Evolutionary conservation across 306 rosid genomes (phyloP).

Genomic region (Astragalus glycyphyllos): DNA sequence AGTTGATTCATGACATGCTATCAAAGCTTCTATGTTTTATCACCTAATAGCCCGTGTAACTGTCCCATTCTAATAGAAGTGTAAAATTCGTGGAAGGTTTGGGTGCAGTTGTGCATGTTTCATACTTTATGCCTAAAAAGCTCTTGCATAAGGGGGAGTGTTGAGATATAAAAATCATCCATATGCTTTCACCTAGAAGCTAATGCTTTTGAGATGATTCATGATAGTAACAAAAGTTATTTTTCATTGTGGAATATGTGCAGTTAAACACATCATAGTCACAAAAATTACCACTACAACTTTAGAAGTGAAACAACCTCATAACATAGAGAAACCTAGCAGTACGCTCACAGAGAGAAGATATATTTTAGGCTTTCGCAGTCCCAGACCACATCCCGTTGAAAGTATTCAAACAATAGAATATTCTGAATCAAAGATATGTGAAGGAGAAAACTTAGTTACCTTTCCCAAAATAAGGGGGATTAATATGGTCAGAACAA

Average conservation of each 20-base stretch:
- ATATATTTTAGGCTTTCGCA: neutral
- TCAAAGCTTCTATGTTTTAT: slow-evolving; percentile 1
- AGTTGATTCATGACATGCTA: neutral
- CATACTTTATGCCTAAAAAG: neutral
- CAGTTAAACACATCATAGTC: slow-evolving; percentile 27
- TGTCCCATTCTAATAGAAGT: neutral
- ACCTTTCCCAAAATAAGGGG: slow-evolving; percentile 96
- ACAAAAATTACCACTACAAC: slow-evolving; percentile 31
- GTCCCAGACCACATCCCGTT: slow-evolving; percentile 18
- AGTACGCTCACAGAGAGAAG: slow-evolving; percentile 19
- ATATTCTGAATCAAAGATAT: slow-evolving; percentile 10
- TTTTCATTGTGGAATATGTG: slow-evolving; percentile 23
- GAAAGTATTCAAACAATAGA: slow-evolving; percentile 33
- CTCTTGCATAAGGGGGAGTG: neutral
- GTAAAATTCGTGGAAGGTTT: neutral
- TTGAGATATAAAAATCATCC: slow-evolving; percentile 4
- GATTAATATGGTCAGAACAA: slow-evolving; percentile 67
- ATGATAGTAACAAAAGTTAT: slow-evolving; percentile 19
- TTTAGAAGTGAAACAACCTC: slow-evolving; percentile 21
- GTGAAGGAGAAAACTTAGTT: slow-evolving; percentile 34
- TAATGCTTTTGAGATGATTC: neutral
- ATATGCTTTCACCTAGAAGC: neutral
- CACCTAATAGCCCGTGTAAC: neutral
- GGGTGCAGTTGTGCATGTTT: slow-evolving; percentile 5
- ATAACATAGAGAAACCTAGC: slow-evolving; percentile 11